phyloP scores from a whole-genome alignment of 805 yeast genomes.

The Starmerella roubikii region DNA sequence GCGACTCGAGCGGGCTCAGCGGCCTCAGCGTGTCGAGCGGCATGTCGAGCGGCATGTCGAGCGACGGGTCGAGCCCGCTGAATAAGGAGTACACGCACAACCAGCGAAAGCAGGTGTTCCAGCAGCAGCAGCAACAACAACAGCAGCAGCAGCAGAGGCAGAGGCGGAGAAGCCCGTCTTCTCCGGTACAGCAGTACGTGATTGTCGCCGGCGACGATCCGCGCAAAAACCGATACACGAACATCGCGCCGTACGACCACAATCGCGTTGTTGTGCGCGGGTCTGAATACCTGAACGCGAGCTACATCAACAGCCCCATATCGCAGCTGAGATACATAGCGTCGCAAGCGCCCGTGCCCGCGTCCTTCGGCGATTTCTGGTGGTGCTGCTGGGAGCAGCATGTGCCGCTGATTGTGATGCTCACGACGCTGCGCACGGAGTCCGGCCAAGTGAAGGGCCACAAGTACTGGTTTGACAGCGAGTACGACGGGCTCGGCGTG shows the following conservation, averaged over 20 bases:
- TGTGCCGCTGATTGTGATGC: slow-evolving; percentile 54
- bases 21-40: not conserved
- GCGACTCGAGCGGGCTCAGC: slow-evolving; percentile 1
- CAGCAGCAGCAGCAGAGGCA: not conserved
- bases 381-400: slow-evolving; percentile 54
- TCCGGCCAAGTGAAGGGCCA: slow-evolving; percentile 74
- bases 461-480: slow-evolving; percentile 67
- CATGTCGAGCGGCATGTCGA: slow-evolving; percentile 1
- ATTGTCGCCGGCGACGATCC: slow-evolving; percentile 68
- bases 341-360: slow-evolving; percentile 78
- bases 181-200: slow-evolving; percentile 28
- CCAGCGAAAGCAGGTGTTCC: slow-evolving; percentile 3
- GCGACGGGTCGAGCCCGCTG: slow-evolving; percentile 2
- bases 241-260: slow-evolving; percentile 77
- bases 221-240: slow-evolving; percentile 80
- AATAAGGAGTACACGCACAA: slow-evolving; percentile 3
- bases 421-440: slow-evolving; percentile 60
- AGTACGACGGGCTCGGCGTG: slow-evolving; percentile 27
- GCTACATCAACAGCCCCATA: slow-evolving; percentile 37
- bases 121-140: slow-evolving; percentile 2
- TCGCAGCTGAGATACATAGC: slow-evolving; percentile 52
- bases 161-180: slow-evolving; percentile 26
- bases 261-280: slow-evolving; percentile 51
- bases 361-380: slow-evolving; percentile 79
- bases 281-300: slow-evolving; percentile 72